Evolutionary conservation across 176 grass and related monocot species (phyloP).

Genomic region (Ampelocalamus luodianensis): DNA sequence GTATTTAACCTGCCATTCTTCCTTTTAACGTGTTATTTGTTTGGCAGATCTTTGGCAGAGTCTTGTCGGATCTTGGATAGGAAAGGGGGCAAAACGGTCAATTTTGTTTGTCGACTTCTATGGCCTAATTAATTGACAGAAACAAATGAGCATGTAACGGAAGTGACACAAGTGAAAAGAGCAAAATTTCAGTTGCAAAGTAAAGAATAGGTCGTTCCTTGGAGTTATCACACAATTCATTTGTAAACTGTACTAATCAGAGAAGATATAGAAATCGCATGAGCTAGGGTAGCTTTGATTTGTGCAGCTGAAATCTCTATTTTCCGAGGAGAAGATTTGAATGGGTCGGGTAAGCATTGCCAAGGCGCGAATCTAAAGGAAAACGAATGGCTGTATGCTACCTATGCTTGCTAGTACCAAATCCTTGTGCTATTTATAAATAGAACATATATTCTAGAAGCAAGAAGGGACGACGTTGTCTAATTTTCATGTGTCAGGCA

Average conservation of each 20-base stretch:
- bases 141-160: too few species aligned
- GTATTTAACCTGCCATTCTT: too few species aligned
- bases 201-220: background rate
- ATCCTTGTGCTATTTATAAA: too few species aligned
- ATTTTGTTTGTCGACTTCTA: background rate
- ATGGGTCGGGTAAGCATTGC: background rate
- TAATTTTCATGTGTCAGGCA: background rate
- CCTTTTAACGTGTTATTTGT: background rate
- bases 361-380: too few species aligned
- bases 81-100: background rate
- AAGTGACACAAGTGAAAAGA: background rate
- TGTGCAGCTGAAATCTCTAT: background rate
- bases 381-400: too few species aligned
- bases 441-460: too few species aligned
- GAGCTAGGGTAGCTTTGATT: background rate
- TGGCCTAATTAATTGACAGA: background rate
- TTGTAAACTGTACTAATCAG: background rate
- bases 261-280: background rate
- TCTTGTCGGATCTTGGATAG: background rate
- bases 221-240: background rate
- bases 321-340: background rate
- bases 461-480: too few species aligned
- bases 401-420: too few species aligned
- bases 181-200: background rate
- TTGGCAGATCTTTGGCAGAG: background rate